Conservation (phyloP, 2,329 filamentous ascomycete species). For the Cladophialophora yegresii region DNA sequence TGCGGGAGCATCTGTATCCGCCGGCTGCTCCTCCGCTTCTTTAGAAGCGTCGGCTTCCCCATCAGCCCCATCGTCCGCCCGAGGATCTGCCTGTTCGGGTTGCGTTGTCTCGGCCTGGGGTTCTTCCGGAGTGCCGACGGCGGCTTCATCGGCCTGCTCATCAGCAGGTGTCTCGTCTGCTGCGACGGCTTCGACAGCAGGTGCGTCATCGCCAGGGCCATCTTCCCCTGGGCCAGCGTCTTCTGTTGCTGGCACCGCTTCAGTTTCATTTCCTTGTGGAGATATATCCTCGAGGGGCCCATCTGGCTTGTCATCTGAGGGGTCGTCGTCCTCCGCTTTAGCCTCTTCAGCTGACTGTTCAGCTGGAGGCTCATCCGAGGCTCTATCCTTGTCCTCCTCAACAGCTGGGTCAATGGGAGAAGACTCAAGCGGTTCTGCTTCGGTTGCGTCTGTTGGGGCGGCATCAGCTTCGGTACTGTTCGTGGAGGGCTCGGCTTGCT, state of each 20-base stretch:
- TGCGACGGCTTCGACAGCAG: constrained; percentile 16
- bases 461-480: neutral
- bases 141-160: constrained; percentile 16
- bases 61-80: constrained; percentile 25
- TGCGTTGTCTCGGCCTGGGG: constrained; percentile 10
- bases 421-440: constrained; percentile 19
- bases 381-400: constrained; percentile 17
- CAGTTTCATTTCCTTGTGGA: constrained; percentile 18
- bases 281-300: neutral
- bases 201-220: constrained; percentile 34
- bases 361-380: neutral
- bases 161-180: neutral
- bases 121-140: constrained; percentile 16
- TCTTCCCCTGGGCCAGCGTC: constrained; percentile 17
- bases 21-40: neutral
- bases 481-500: constrained; percentile 18
- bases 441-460: constrained; percentile 26
- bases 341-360: neutral
- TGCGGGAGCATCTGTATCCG: neutral
- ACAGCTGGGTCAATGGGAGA: constrained; percentile 10
- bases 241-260: constrained; percentile 20
- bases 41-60: neutral
- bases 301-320: neutral
- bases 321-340: neutral
- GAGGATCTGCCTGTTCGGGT: constrained; percentile 7